Base-by-base conservation (phyloP, 345 rosid genomes). In the Euclidium syriacum region DNA sequence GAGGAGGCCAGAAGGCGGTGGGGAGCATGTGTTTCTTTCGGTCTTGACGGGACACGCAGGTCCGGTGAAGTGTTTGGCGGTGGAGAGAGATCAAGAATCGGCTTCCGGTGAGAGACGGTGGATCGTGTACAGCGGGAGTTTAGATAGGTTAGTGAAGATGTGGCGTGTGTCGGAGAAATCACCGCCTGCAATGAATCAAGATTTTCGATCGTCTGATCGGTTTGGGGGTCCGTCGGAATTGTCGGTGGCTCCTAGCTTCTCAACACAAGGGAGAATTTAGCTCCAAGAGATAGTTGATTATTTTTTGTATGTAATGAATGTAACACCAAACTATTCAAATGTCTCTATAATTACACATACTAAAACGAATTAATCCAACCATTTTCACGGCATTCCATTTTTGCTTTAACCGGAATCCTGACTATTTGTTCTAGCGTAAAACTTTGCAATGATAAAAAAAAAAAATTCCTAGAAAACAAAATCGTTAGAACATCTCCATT, bases 31-130 rank as follows among this genome's bases (percentile, higher is more conserved):
- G 3, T 89, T 87, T 48, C 51, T 92, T 55, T 85, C 98, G 0
- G 65, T 78, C 42, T 64, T 92, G 54, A 75, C 77, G 2, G 98
- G 94, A 2, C 96, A 92, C 9, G 73, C 46, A 0, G 96, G 94
- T 10, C 96, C 98, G 18, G 94, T 92, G 2, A 92, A 92, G 81
- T 92, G 98, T 72, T 75, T 89, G 68, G 96, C 97, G 0, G 86
- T 60, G 1, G 91, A 81, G 74, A 81, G 67, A 75, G 96, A 90
- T 14, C 65, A 27, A 1, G 90, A 82, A 14, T 51, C 86, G 0
- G 15, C 34, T 4, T 63, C 81, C 0, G 77, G 58, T 10, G 91
- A 81, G 57, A 69, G 35, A 36, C 65, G 79, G 60, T 92, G 97
- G 96, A 83, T 83, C 22, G 75, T 92, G 68, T 92, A 92, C 53